Evolutionary conservation across 176 grass and related monocot species (phyloP).

Genomic region (Tillandsia leiboldiana): DNA sequence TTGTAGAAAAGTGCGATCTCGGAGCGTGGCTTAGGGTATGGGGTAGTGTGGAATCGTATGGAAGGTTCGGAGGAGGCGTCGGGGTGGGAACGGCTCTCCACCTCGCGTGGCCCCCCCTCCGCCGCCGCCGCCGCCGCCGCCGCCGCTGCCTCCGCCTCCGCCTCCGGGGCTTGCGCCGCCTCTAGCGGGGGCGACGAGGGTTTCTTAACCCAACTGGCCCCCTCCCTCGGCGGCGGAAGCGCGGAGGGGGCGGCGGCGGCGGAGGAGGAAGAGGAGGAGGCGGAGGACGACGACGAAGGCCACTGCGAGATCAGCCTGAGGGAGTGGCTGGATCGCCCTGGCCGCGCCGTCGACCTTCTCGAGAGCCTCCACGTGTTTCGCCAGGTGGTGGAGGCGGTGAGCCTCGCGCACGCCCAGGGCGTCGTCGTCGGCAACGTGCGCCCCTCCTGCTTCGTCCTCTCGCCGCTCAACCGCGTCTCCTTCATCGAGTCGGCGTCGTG

Average conservation of each 20-base stretch:
- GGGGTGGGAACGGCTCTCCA: conserved; percentile 12
- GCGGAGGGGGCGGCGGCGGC: conserved; percentile 13
- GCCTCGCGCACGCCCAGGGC: conserved; percentile 75
- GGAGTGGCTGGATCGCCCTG: conserved; percentile 71
- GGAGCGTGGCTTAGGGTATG: conserved; percentile 12
- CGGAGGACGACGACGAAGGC: conserved; percentile 16
- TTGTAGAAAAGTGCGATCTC: neutral
- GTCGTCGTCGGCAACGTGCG: conserved; percentile 73
- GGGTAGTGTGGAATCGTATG: conserved; percentile 8
- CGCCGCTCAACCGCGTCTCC: conserved; percentile 68
- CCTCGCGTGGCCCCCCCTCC: neutral
- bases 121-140: neutral
- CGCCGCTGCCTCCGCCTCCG: neutral
- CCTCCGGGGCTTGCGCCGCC: neutral
- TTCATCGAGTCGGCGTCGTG: conserved; percentile 94
- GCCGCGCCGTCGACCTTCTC: conserved; percentile 48
- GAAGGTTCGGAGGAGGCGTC: conserved; percentile 20
- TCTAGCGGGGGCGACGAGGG: conserved; percentile 11
- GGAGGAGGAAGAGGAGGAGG: conserved; percentile 6
- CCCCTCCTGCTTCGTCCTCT: conserved; percentile 89
- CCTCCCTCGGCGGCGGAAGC: conserved; percentile 19
- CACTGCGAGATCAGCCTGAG: conserved; percentile 68
- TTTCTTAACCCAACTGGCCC: conserved; percentile 6
- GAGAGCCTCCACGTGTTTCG: conserved; percentile 93
- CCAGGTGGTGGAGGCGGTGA: conserved; percentile 75